Evolutionary conservation across 176 grass and related monocot species (phyloP), one percentile per base, ranked within the genome.

Genomic region (Typha latifolia): DNA sequence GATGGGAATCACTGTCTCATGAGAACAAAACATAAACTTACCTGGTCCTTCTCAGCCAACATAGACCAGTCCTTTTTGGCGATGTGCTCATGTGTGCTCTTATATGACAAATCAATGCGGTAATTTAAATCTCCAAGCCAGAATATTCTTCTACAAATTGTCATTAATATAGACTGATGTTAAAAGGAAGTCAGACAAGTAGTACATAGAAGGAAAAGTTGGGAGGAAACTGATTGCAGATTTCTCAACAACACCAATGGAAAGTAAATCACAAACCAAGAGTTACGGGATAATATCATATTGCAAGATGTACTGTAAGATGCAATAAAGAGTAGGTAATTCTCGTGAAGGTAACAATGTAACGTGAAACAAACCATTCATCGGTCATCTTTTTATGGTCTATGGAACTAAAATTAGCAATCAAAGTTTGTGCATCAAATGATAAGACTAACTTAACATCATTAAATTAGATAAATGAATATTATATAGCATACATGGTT

Each of bases 101-200:
- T 78, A 76, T 84, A 90, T 27, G 94, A 9, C 68, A 87, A 80
- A 62, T 97, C 86, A 14, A 97, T 76, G 14, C 94, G 85, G 62
- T 97, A 97, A 62, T 97, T 97, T 63, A 97, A 82, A 68, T 97
- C 94, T 29, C 94, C 94, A 0, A 97, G 67, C 94, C 94, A 97
- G 77, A 97, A 90, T 67, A 97, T 90, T 63, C 81, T 91, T 79
- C 93, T 97, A 53, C 24, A 72, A 57, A 47, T 53, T 18, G 5
- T 0, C 4, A 62, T 59, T 14, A 49, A n/a, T 15, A 47, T 8
- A 15, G 10, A 72, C 8, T 24, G 24, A 63, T 49, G 9, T n/a
- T 14, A 27, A 14, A 59, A 59, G 53, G 53, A 59, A 71, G 19
- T 8, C 31, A 7, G 34, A 13, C 51, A 47, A 70, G 32, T 8